Percentiles rank a stretch among this genome's conserved stretches.
These are phyloP conservation scores for Lentithecium fluviatile DNA, from an alignment of 495 filamentous ascomycete species.

Conservation along the genomic window DNA sequence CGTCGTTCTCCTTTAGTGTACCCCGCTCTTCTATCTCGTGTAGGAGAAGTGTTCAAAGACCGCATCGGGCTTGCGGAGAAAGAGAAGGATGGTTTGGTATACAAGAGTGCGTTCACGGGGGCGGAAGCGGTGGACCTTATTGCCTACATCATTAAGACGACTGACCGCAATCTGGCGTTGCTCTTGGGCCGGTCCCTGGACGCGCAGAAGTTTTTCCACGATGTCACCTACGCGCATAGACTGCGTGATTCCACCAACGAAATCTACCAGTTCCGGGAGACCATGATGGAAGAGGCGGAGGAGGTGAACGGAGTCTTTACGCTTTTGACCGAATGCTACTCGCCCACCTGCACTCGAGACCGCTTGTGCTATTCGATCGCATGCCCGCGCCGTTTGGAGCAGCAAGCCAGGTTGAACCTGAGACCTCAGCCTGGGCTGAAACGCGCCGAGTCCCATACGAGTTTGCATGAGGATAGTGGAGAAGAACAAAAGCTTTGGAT, in stretches of 20 bases:
- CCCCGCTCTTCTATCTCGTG: conserved; percentile 84
- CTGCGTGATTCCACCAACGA: conserved; percentile 86
- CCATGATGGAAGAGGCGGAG: conserved; percentile 81
- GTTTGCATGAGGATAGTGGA: conserved; percentile 80
- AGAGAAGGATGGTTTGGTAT: conserved; percentile 94
- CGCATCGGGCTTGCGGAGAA: conserved; percentile 78
- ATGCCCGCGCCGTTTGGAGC: conserved; percentile 89
- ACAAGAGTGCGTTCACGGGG: conserved; percentile 94
- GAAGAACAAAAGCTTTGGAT: conserved; percentile 99
- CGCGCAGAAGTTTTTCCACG: conserved; percentile 99
- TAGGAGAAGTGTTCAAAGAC: conserved; percentile 87
- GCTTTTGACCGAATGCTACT: conserved; percentile 94
- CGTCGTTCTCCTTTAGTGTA: conserved; percentile 78
- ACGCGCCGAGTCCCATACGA: conserved; percentile 73
- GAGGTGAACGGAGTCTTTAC: conserved; percentile 97
- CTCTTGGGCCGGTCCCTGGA: conserved; percentile 91
- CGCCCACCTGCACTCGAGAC: conserved; percentile 92
- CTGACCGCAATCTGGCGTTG: conserved; percentile 89
- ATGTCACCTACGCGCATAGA: conserved; percentile 97
- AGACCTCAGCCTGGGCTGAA: conserved; percentile 86
- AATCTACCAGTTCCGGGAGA: conserved; percentile 96
- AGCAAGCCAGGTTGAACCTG: conserved; percentile 88
- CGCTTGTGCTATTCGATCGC: conserved; percentile 98
- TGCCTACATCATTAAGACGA: conserved; percentile 91
- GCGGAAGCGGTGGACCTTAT: conserved; percentile 94